A percentile compares a stretch with the other conserved stretches of the same genome.
These are phyloP conservation scores for Pyrenopolyporus hunteri DNA, from an alignment of 495 filamentous ascomycete species.

Conservation along the genomic window DNA sequence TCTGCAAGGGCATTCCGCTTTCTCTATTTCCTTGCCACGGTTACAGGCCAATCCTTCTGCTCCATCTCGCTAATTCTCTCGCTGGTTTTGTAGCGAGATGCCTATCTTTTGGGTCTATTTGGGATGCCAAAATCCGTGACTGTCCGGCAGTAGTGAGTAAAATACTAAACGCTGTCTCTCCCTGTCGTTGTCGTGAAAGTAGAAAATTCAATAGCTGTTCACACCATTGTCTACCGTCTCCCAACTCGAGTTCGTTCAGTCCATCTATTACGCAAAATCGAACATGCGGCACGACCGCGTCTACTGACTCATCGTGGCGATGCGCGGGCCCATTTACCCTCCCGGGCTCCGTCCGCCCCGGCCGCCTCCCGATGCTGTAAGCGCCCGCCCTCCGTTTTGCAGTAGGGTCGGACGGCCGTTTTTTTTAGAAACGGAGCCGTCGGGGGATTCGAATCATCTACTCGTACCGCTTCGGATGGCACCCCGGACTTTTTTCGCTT, in stretches of 20 bases:
- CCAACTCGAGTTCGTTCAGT: slow-evolving; percentile 10
- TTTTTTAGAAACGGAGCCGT: too few species aligned
- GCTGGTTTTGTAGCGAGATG: slow-evolving; percentile 5
- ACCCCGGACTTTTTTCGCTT: too few species aligned
- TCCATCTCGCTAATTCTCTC: slow-evolving; percentile 6
- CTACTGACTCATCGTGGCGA: too few species aligned
- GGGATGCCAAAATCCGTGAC: slow-evolving; percentile 5
- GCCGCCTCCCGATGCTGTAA: too few species aligned
- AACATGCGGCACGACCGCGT: too few species aligned
- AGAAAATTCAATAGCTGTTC: slow-evolving; percentile 2
- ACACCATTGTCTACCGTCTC: slow-evolving; percentile 6
- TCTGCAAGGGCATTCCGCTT: too few species aligned
- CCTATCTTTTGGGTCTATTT: neutral
- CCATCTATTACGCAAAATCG: slow-evolving; percentile 15
- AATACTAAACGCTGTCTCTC: slow-evolving; percentile 4
- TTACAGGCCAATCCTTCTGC: slow-evolving; percentile 6
- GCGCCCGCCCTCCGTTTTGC: too few species aligned
- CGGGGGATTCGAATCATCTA: too few species aligned
- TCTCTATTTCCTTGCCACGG: neutral
- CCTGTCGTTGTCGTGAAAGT: neutral
- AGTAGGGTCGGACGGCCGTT: too few species aligned
- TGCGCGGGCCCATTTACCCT: too few species aligned
- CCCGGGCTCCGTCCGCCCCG: too few species aligned
- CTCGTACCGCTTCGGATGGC: too few species aligned
- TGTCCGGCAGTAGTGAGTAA: slow-evolving; percentile 15